Evolutionary conservation across 129 eudicot genomes (phyloP), one percentile per base, ranked within the genome.

Genomic region (Pittosporum tobira): DNA sequence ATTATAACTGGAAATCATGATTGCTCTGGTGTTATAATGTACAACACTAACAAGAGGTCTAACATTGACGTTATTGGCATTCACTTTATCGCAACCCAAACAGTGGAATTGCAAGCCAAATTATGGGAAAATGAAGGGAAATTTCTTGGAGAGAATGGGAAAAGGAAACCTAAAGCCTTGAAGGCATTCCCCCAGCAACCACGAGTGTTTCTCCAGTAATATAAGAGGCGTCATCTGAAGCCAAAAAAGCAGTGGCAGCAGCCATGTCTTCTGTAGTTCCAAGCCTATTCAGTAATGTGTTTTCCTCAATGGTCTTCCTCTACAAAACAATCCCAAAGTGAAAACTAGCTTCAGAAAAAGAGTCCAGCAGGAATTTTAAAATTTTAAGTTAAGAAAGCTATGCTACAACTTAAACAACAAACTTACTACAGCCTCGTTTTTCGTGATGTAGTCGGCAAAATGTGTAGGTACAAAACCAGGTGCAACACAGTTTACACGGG

Each of bases 391-490:
- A 0, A 18, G 21, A 31, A 9, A 31, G 45, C 19, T n/a, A 9
- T 18, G n/a, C n/a, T n/a, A 13, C 22, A 30, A 10, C 31, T 56
- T 56, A 30, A 12, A 11, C 18, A 0, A 22, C 1, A 48, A 10
- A 51, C 89, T 81, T 79, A 91, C 99, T 62, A 74, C 62, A 1
- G 47, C 19, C 4, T 56, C 58, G 34, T 72, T 69, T 48, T 13
- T 62, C 37, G 85, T 84, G 43, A 91, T 71, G 48, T 63, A 74
- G 7, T 67, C 72, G 2, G 99, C 91, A 65, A 87, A 91, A 70
- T 71, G 82, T 51, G 99, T 91, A 4, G 96, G 96, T 18, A 91
- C 94, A 77, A 84, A 71, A 31, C 99, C 96, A 60, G 99, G 99
- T 5, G 94, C 96, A 50, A 91, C 74, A 44, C 99, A 87, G 66